Evolutionary conservation across 2,329 filamentous ascomycete genomes (phyloP), one percentile per base, ranked within the genome.

Genomic region (Fusarium sp.): DNA sequence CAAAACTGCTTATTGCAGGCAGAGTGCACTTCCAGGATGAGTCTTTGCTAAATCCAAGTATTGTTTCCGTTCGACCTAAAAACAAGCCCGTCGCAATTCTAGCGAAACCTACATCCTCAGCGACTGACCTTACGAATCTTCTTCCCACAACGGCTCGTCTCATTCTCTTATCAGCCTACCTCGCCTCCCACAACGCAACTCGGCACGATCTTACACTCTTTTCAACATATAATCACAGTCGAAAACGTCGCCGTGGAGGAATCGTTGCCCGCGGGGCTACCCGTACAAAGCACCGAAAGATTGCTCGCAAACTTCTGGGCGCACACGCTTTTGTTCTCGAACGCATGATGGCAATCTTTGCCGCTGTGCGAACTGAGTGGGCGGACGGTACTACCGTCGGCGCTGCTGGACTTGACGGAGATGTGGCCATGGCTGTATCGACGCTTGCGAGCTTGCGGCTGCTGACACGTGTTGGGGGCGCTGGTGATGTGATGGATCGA

Each of bases 261-360:
- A 80, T 81, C 6, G 78, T 80, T 4, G 73, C 77, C 15, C 74
- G 80, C 16, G 76, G 76, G 2, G 76, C 74, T 15, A 74, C 74
- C 18, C 78, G 79, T 54, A 77, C 80, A 56, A 90, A 89, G 75
- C 87, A 90, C 73, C 86, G 91, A 58, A 92, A 92, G 79, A 93
- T 95, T 24, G 88, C 92, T 13, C 86, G 93, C 27, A 93, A 93
- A 79, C 83, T 95, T 4, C 86, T 96, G 6, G 92, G 92, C 12
- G 91, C 93, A 1, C 90, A 92, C 68, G 89, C 91, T 2, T 96
- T 96, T 74, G 86, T 92, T 8, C 82, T 95, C 16, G 93, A 96
- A 80, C 86, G 93, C 34, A 88, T 95, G 84, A 84, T 95, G 57
- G 91, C 93, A 10, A 93, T 96, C 25, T 92, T 94, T 69, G 86